Base-by-base conservation (phyloP, 768 basidiomycete species). In the Rhodocollybia butyracea region DNA sequence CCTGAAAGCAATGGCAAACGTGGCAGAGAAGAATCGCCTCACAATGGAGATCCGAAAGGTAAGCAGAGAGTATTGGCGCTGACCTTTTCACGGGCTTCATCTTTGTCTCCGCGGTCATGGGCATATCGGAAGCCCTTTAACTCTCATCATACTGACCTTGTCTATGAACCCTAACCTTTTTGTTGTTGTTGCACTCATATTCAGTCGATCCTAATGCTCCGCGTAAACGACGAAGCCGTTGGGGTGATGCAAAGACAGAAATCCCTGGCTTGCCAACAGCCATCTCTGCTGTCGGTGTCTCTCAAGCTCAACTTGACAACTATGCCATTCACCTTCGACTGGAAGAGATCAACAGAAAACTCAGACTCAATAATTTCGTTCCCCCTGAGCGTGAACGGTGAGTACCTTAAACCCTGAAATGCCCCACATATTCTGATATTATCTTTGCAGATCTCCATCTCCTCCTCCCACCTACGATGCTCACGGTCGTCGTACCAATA, bases 401-500 rank as follows among this genome's bases (percentile, higher is more conserved):
- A n/a, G 75, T 64, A 4, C 56, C 30, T 53, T 31, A 24, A 22
- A 32, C 17, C 15, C 31, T 26, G 32, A 47, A 24, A 63, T 64
- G 72, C 64, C 67, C 67, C 70, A 56, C 67, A 40, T 22, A 64
- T 47, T 24, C 24, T 36, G 50, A 34, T 38, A 11, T 27, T 21
- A 48, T 19, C 8, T 54, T 22, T 10, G 21, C 15, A 94, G 95
- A 58, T 98, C 97, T 0, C 86, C 92, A 26, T 99, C 97, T 27
- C 97, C 97, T 39, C 94, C 96, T 6, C 97, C 97, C 13, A 94
- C 94, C 1, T 98, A 99, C 67, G 97, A 99, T 69, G 86, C 85
- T 2, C 96, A 98, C 64, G 97, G 97, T 77, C 92, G 97, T 54
- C 85, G 97, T 65, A 98, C 95, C 47, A 99, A 99, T 73, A 98